Percentiles rank a stretch among this genome's conserved stretches.
Evolutionary conservation across 225 moss, liverwort and hornwort genomes (phyloP).

Genomic region (Bryum argenteum): DNA sequence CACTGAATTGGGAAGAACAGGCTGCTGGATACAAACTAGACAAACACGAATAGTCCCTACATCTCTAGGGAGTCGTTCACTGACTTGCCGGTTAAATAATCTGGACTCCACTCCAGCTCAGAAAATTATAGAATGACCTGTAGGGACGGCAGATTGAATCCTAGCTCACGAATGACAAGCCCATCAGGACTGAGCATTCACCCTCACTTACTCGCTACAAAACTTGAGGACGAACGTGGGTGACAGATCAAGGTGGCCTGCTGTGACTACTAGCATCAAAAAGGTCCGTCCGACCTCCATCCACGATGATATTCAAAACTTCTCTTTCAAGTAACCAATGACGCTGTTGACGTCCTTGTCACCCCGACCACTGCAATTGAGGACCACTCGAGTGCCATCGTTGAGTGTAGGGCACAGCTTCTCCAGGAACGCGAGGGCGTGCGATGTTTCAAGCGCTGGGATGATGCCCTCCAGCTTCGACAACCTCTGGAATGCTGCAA

Average conservation of each 20-base stretch:
- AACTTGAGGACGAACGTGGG: slow-evolving; percentile 9
- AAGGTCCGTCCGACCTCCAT: background rate
- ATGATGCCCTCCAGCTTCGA: slow-evolving; percentile 95
- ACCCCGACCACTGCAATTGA: slow-evolving; percentile 92
- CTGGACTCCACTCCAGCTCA: slow-evolving; percentile 3
- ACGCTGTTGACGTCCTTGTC: slow-evolving; percentile 97
- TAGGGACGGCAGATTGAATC: slow-evolving; percentile 17
- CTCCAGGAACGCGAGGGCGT: slow-evolving; percentile 84
- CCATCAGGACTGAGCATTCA: slow-evolving; percentile 9
- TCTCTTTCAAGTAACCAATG: slow-evolving; percentile 66
- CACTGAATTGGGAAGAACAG: too few species aligned
- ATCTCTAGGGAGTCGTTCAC: background rate
- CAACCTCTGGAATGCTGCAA: slow-evolving; percentile 77
- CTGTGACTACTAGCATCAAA: background rate
- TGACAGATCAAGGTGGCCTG: background rate
- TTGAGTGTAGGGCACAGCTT: slow-evolving; percentile 79
- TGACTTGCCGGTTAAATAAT: background rate
- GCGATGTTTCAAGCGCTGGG: slow-evolving; percentile 93
- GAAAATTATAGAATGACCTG: slow-evolving; percentile 1
- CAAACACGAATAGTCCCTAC: background rate
- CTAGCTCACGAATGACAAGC: background rate
- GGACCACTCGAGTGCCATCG: slow-evolving; percentile 75
- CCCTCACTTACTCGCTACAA: slow-evolving; percentile 26
- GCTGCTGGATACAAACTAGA: too few species aligned
- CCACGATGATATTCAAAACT: slow-evolving; percentile 26